Conservation (phyloP, 1,139 yeast genomes). For the Saccharomyces hybrid region DNA sequence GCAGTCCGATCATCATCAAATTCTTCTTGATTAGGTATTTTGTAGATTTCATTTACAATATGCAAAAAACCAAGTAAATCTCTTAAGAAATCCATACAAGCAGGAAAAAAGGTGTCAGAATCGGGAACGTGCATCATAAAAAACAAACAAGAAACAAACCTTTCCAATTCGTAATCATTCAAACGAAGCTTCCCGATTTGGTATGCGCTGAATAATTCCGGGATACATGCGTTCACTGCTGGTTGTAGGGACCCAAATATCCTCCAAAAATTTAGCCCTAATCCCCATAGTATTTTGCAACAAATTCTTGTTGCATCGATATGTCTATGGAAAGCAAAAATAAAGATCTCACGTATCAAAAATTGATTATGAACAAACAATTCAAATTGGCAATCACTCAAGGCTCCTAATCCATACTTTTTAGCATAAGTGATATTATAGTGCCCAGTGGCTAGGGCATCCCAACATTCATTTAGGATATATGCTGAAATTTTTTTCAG, state of each 20-base stretch:
- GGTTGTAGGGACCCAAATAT: slow-evolving; percentile 14
- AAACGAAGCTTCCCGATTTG: slow-evolving; percentile 20
- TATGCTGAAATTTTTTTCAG: slow-evolving; percentile 54
- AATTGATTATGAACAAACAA: slow-evolving; percentile 53
- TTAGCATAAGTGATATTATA: slow-evolving; percentile 7
- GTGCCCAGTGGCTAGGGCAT: slow-evolving; percentile 43
- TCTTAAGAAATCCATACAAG: slow-evolving; percentile 46
- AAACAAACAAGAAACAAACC: slow-evolving; percentile 16
- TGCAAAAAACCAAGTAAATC: slow-evolving; percentile 57
- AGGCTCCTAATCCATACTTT: slow-evolving; percentile 53
- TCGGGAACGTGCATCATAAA: slow-evolving; percentile 33
- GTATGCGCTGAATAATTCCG: slow-evolving; percentile 25
- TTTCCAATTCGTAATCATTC: slow-evolving; percentile 19
- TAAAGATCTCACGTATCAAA: slow-evolving; percentile 56
- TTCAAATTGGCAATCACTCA: slow-evolving; percentile 69
- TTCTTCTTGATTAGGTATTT: slow-evolving; percentile 75
- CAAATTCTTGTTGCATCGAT: slow-evolving; percentile 56
- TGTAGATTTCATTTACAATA: slow-evolving; percentile 57
- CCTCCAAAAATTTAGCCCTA: slow-evolving; percentile 28
- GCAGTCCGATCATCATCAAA: slow-evolving; percentile 83
- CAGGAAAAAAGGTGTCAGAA: slow-evolving; percentile 57
- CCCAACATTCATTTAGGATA: slow-evolving; percentile 61
- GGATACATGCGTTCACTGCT: slow-evolving; percentile 16
- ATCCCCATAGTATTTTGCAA: slow-evolving; percentile 62
- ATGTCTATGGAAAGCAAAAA: slow-evolving; percentile 64